These are phyloP conservation scores for Rhodotorula glutinis DNA, from an alignment of 1,284 basidiomycete genomes.

Conservation along the genomic window DNA sequence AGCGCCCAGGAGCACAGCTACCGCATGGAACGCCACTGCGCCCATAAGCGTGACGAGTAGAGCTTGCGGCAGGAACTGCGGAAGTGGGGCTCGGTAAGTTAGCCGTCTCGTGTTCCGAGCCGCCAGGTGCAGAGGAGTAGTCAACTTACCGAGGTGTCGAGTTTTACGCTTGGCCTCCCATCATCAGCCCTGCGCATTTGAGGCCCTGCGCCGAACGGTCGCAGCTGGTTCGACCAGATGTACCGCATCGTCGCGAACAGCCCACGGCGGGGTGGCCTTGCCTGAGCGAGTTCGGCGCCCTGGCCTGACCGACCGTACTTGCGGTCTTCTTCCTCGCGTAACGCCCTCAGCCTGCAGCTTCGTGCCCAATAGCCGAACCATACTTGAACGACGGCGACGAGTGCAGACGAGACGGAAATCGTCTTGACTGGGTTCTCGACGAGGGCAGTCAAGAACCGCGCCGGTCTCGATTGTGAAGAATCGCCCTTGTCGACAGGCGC, in stretches of 20 bases:
- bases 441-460: constrained; percentile 17
- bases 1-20: constrained; percentile 70
- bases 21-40: constrained; percentile 55
- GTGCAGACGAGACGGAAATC: constrained; percentile 23
- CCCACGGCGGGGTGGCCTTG: neutral
- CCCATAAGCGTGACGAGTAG: constrained; percentile 57
- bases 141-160: neutral
- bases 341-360: constrained; percentile 5
- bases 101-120: neutral
- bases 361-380: constrained; percentile 39
- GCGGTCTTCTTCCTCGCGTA: neutral
- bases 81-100: neutral
- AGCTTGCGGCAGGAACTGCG: constrained; percentile 49
- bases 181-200: too few relatives aligned
- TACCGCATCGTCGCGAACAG: too few relatives aligned
- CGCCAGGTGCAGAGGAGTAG: neutral
- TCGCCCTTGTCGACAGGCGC: constrained; percentile 3
- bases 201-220: too few relatives aligned
- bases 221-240: too few relatives aligned
- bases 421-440: constrained; percentile 24
- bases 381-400: constrained; percentile 30
- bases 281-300: neutral
- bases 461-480: neutral
- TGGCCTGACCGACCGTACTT: neutral
- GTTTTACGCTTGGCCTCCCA: too few relatives aligned